Percentiles rank a stretch among this genome's conserved stretches.
Evolutionary conservation across 1,139 yeast genomes (phyloP).

Genomic region (Kluyveromyces sp.): DNA sequence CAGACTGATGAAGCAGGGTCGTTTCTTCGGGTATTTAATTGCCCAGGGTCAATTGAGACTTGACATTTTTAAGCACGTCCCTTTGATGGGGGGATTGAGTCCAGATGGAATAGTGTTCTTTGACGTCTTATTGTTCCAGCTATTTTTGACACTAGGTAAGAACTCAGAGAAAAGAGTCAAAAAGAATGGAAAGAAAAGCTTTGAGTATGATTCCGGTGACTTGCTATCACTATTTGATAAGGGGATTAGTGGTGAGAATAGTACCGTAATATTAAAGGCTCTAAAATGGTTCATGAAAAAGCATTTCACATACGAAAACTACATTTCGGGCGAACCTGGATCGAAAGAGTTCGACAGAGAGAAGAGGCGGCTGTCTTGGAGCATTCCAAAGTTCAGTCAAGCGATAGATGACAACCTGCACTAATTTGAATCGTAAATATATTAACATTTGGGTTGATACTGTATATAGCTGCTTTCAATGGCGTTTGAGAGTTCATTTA

Average conservation of each 20-base stretch:
- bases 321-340: conserved; percentile 39
- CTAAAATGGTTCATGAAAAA: conserved; percentile 60
- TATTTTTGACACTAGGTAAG: conserved; percentile 61
- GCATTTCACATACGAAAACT: conserved; percentile 44
- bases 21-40: conserved; percentile 68
- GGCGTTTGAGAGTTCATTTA: no score
- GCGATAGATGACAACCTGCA: conserved; percentile 11
- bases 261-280: conserved; percentile 55
- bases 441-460: not conserved
- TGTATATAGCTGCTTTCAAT: no score
- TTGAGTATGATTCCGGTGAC: conserved; percentile 46
- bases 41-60: conserved; percentile 68
- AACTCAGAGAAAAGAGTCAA: conserved; percentile 54
- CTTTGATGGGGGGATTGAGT: conserved; percentile 69
- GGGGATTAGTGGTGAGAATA: conserved; percentile 50
- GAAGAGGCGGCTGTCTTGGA: conserved; percentile 64
- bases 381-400: conserved; percentile 15
- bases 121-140: conserved; percentile 64
- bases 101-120: conserved; percentile 61
- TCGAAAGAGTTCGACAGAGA: conserved; percentile 41
- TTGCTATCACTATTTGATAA: conserved; percentile 50
- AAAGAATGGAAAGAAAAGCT: conserved; percentile 32
- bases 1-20: conserved; percentile 64
- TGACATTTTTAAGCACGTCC: conserved; percentile 64
- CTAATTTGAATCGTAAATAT: conserved; percentile 14